Evolutionary conservation across 768 basidiomycete species (phyloP).

Genomic region (Macrolepiota dolichaula): DNA sequence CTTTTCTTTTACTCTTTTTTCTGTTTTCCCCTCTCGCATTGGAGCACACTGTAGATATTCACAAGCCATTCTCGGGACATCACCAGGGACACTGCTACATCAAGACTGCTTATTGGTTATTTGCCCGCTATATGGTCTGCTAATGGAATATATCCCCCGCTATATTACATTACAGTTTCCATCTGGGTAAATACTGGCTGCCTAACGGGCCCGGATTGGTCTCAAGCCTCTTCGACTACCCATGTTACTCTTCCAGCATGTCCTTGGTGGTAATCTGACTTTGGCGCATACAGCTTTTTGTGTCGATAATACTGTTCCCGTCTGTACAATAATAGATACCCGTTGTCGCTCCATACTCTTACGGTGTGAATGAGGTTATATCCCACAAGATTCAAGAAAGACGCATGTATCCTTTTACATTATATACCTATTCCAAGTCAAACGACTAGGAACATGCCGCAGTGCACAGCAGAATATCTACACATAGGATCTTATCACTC

Average conservation of each 20-base stretch:
- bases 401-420: background rate
- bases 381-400: background rate
- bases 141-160: slow-evolving; percentile 8
- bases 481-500: slow-evolving; percentile 36
- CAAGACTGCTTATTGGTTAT: slow-evolving; percentile 1
- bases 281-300: slow-evolving; percentile 6
- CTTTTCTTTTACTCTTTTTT: slow-evolving; percentile 17
- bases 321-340: slow-evolving; percentile 17
- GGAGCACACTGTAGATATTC: slow-evolving; percentile 9
- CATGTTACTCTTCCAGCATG: background rate
- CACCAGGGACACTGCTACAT: slow-evolving; percentile 6
- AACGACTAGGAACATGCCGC: background rate
- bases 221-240: background rate
- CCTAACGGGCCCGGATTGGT: background rate
- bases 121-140: slow-evolving; percentile 7
- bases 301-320: slow-evolving; percentile 12
- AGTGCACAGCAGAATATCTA: background rate
- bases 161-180: slow-evolving; percentile 12
- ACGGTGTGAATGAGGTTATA: background rate
- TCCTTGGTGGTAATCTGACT: slow-evolving; percentile 9
- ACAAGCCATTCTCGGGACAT: background rate
- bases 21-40: slow-evolving; percentile 19
- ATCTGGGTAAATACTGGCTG: slow-evolving; percentile 7
- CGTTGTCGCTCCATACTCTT: slow-evolving; percentile 8
- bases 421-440: background rate